These are phyloP conservation scores for Sarocladium kiliense DNA, from an alignment of 2,329 filamentous ascomycete genomes.

Conservation along the genomic window DNA sequence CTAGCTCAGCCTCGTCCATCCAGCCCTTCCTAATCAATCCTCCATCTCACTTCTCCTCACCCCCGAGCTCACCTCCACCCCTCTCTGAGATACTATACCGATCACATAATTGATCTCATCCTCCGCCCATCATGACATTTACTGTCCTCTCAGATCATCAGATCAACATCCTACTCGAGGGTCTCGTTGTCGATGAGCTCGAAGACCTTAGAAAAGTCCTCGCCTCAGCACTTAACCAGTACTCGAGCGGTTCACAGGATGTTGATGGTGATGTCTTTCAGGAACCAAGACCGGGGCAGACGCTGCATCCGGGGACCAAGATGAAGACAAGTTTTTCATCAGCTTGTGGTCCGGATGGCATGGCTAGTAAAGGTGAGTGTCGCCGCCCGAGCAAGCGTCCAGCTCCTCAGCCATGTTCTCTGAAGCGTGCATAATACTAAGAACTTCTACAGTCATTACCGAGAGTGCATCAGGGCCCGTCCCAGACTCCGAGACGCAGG, in stretches of 20 bases:
- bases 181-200: slow-evolving; percentile 46
- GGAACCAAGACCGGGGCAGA: slow-evolving; percentile 48
- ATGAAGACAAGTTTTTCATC: slow-evolving; percentile 71
- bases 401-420: no score
- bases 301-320: slow-evolving; percentile 41
- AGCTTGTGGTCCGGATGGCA: slow-evolving; percentile 55
- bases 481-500: neutral
- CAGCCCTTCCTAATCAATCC: no score
- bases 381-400: no score
- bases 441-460: neutral
- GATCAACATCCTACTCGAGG: slow-evolving; percentile 49
- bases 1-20: neutral
- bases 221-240: slow-evolving; percentile 52
- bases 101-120: no score
- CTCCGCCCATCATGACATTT: slow-evolving; percentile 43
- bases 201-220: slow-evolving; percentile 45
- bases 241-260: slow-evolving; percentile 50
- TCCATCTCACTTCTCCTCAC: no score
- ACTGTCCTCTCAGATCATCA: slow-evolving; percentile 54
- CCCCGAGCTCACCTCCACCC: no score
- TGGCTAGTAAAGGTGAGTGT: slow-evolving; percentile 65
- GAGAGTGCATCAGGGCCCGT: neutral
- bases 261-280: slow-evolving; percentile 40
- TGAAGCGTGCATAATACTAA: neutral
- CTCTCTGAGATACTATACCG: no score